Conservation (phyloP, 2,329 filamentous ascomycete species). For the Aspergillus flavus region DNA sequence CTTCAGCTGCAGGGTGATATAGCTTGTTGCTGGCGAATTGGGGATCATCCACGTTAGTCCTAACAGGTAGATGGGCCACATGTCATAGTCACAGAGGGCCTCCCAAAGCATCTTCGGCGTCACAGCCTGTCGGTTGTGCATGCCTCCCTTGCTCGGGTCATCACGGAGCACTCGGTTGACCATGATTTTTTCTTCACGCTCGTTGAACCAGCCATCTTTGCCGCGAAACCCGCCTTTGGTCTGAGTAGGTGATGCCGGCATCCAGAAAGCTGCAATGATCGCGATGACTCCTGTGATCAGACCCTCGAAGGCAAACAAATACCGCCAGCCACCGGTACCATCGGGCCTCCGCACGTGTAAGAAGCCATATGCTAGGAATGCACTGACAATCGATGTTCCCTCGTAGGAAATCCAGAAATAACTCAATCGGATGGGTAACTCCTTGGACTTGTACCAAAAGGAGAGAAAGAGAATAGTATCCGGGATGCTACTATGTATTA, state of each 20-base stretch:
- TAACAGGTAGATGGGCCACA: conserved; percentile 59
- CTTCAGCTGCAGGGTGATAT: conserved; percentile 48
- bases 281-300: conserved; percentile 58
- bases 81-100: conserved; percentile 57
- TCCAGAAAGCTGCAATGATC: conserved; percentile 59
- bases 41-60: conserved; percentile 50
- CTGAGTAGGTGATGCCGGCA: conserved; percentile 66
- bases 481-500: conserved; percentile 36
- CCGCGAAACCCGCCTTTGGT: conserved; percentile 65
- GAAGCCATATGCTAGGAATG: conserved; percentile 51
- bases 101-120: conserved; percentile 52
- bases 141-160: conserved; percentile 60
- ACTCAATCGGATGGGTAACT: conserved; percentile 68
- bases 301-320: conserved; percentile 47
- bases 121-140: conserved; percentile 63
- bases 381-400: conserved; percentile 48
- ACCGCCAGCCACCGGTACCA: conserved; percentile 47
- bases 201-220: conserved; percentile 67
- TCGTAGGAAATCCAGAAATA: conserved; percentile 71
- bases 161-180: conserved; percentile 63
- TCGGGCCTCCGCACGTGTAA: conserved; percentile 41
- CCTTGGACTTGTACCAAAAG: conserved; percentile 74
- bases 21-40: conserved; percentile 36
- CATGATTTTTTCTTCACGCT: conserved; percentile 70
- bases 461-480: conserved; percentile 61